These are phyloP conservation scores for Cystoderma amianthinum DNA, from an alignment of 768 basidiomycete species.

Conservation along the genomic window DNA sequence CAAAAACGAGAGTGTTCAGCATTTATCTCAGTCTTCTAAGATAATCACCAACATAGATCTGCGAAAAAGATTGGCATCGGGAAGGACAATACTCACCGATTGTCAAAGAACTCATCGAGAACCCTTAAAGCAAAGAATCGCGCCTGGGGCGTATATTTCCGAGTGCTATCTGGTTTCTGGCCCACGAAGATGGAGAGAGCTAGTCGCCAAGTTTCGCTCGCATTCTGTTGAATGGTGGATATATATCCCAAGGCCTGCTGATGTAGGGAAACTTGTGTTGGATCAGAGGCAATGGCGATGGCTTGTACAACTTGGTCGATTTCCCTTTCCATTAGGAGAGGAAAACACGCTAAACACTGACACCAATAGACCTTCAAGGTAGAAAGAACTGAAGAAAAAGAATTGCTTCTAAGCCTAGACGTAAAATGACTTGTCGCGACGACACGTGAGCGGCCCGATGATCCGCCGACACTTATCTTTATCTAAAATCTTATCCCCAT, in stretches of 20 bases:
- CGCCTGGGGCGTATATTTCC: slow-evolving; percentile 65
- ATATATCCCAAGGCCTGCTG: slow-evolving; percentile 86
- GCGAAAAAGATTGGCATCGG: neutral
- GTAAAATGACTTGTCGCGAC: no score
- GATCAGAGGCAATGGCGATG: slow-evolving; percentile 84
- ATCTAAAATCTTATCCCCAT: neutral
- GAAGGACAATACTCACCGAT: slow-evolving; percentile 54
- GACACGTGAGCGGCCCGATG: no score
- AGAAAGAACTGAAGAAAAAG: no score
- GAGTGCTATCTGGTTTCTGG: slow-evolving; percentile 46
- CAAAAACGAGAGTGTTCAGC: no score
- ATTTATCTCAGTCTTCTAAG: neutral
- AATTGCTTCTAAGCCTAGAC: no score
- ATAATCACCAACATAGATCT: neutral
- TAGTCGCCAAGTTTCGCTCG: slow-evolving; percentile 72
- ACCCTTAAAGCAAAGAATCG: slow-evolving; percentile 79
- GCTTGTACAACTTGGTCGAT: slow-evolving; percentile 76
- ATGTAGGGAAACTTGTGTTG: slow-evolving; percentile 61
- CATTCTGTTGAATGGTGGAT: slow-evolving; percentile 68
- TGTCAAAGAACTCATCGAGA: slow-evolving; percentile 77
- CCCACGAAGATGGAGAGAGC: slow-evolving; percentile 72
- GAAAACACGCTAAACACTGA: no score
- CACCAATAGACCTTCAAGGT: no score
- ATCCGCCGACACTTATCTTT: no score
- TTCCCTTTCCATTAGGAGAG: slow-evolving; percentile 59